A percentile compares a stretch with the other conserved stretches of the same genome.
Conservation (phyloP, 1,284 basidiomycete genomes). For the Ganoderma resinaceum region DNA sequence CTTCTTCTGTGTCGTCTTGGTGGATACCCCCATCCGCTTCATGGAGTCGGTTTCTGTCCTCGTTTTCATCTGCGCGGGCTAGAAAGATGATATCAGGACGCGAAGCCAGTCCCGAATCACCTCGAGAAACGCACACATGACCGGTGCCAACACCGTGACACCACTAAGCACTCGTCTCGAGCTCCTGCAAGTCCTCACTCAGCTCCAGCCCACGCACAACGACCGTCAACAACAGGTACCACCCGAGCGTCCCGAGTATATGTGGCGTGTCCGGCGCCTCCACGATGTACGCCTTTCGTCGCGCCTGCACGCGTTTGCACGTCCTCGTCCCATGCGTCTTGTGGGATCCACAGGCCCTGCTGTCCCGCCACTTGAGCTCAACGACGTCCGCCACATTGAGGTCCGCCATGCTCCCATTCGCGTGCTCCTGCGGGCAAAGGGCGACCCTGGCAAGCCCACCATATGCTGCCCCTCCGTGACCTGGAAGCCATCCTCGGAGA, state of each 20-base stretch:
- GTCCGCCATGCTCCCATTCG: conserved; percentile 45
- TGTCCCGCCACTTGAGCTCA: conserved; percentile 63
- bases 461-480: conserved; percentile 46
- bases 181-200: conserved; percentile 52
- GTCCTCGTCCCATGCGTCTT: conserved; percentile 48
- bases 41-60: conserved; percentile 40
- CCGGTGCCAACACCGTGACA: not conserved
- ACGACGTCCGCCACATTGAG: conserved; percentile 62
- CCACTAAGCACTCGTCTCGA: conserved; percentile 48
- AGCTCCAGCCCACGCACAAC: conserved; percentile 53
- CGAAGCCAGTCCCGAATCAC: no score
- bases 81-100: not conserved
- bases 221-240: conserved; percentile 58
- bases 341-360: conserved; percentile 49
- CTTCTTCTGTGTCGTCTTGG: conserved; percentile 52
- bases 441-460: conserved; percentile 38
- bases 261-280: conserved; percentile 66
- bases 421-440: conserved; percentile 55
- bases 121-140: no score
- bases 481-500: conserved; percentile 56
- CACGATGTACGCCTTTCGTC: conserved; percentile 48
- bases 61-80: no score
- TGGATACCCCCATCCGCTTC: no score
- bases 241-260: conserved; percentile 59
- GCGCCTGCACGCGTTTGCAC: conserved; percentile 57